Conservation (phyloP, 805 yeast genomes). For the Wickerhamiella bombiphila region DNA sequence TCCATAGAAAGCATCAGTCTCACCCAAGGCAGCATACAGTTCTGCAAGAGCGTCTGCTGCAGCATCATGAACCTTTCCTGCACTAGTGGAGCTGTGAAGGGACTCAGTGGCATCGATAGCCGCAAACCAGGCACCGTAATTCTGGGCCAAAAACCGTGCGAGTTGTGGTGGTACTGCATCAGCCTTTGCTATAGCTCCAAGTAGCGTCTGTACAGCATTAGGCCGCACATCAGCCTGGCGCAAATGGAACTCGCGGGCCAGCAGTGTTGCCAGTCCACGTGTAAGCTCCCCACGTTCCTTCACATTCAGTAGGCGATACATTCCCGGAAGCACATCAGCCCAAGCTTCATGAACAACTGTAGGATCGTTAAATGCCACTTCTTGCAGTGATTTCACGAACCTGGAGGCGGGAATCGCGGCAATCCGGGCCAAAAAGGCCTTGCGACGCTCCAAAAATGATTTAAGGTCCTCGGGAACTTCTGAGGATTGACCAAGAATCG, state of each 20-base stretch:
- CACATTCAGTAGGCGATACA: conserved; percentile 49
- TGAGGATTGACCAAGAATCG: conserved; percentile 9
- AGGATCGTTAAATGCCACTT: conserved; percentile 68
- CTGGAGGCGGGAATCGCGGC: conserved; percentile 38
- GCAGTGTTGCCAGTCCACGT: conserved; percentile 59
- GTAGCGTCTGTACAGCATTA: conserved; percentile 68
- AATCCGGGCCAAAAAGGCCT: conserved; percentile 24
- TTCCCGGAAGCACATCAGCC: conserved; percentile 70
- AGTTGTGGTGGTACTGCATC: conserved; percentile 88
- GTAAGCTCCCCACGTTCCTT: conserved; percentile 75
- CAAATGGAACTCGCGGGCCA: conserved; percentile 86
- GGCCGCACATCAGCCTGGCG: conserved; percentile 77
- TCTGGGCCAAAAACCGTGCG: conserved; percentile 71
- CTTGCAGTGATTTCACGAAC: conserved; percentile 56
- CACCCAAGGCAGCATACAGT: conserved; percentile 74
- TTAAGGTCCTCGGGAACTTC: conserved; percentile 17
- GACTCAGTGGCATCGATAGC: conserved; percentile 74
- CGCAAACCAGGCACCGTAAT: conserved; percentile 84
- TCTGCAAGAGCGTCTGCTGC: conserved; percentile 85
- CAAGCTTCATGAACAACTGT: conserved; percentile 71
- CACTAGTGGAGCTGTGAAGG: conserved; percentile 26
- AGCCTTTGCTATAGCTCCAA: conserved; percentile 63
- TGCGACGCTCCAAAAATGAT: conserved; percentile 22
- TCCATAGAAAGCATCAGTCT: conserved; percentile 95
- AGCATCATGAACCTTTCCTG: conserved; percentile 48